These are phyloP conservation scores for Trichophyton benhamiae DNA, from an alignment of 2,329 filamentous ascomycete species.

Conservation along the genomic window DNA sequence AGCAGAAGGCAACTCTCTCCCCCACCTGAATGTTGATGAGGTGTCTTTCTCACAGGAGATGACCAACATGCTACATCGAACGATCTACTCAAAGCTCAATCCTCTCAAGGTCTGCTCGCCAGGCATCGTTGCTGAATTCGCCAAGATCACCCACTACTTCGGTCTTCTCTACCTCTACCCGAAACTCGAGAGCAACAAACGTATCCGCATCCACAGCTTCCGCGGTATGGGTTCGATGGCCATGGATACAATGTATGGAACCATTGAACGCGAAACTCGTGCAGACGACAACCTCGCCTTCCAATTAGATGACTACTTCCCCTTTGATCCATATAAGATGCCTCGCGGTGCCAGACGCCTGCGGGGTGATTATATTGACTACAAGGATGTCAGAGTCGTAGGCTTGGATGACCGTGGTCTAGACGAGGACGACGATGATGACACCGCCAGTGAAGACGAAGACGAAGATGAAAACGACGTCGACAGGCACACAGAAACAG, in stretches of 20 bases:
- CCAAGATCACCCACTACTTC: slow-evolving; percentile 72
- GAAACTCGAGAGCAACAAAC: slow-evolving; percentile 83
- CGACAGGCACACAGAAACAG: slow-evolving; percentile 31
- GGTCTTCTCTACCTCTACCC: slow-evolving; percentile 82
- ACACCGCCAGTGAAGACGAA: slow-evolving; percentile 26
- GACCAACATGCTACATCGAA: slow-evolving; percentile 59
- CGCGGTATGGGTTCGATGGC: slow-evolving; percentile 29
- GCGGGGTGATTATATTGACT: slow-evolving; percentile 68
- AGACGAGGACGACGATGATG: slow-evolving; percentile 39
- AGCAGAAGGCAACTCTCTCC: slow-evolving; percentile 38
- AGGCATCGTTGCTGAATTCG: slow-evolving; percentile 81
- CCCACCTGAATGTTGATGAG: slow-evolving; percentile 51
- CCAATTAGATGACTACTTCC: slow-evolving; percentile 88
- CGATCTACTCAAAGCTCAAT: slow-evolving; percentile 81
- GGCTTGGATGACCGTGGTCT: slow-evolving; percentile 51
- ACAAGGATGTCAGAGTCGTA: slow-evolving; percentile 52
- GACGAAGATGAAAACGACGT: slow-evolving; percentile 21
- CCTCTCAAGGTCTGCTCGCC: slow-evolving; percentile 90
- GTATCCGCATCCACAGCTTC: slow-evolving; percentile 64
- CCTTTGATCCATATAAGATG: slow-evolving; percentile 91
- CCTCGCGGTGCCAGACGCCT: slow-evolving; percentile 81
- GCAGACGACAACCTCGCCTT: slow-evolving; percentile 61
- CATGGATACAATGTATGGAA: slow-evolving; percentile 27
- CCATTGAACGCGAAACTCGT: slow-evolving; percentile 43
- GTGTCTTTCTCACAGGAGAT: slow-evolving; percentile 65